Conservation (phyloP, 2,329 filamentous ascomycete genomes). For the Tolypocladium tropicale region DNA sequence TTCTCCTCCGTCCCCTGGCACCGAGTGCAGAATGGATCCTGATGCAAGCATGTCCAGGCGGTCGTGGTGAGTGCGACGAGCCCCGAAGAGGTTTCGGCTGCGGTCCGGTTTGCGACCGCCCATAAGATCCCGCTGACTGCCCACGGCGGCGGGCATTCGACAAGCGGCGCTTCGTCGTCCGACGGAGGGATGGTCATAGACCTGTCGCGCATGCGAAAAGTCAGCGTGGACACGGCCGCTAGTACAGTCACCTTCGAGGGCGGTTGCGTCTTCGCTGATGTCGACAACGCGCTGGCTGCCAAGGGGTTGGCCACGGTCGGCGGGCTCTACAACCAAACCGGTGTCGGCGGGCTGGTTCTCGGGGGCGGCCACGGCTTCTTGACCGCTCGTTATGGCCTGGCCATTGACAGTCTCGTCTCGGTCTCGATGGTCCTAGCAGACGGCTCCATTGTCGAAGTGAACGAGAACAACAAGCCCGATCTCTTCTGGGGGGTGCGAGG, state of each 20-base stretch:
- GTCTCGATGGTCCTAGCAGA: constrained; percentile 28
- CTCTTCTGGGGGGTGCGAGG: constrained; percentile 31
- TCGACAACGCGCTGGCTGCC: constrained; percentile 38
- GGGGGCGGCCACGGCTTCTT: constrained; percentile 51
- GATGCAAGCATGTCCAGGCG: constrained; percentile 16
- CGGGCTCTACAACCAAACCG: constrained; percentile 53
- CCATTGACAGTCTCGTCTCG: constrained; percentile 31
- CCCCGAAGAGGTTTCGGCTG: constrained; percentile 28
- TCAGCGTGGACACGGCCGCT: constrained; percentile 33
- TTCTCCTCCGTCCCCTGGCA: background rate
- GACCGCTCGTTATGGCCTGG: constrained; percentile 42
- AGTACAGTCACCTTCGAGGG: constrained; percentile 39
- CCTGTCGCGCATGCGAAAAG: constrained; percentile 36
- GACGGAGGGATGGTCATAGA: constrained; percentile 46
- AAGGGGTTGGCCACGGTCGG: constrained; percentile 48
- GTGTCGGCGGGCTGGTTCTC: constrained; percentile 47
- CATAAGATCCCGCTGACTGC: constrained; percentile 40
- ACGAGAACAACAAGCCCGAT: constrained; percentile 28
- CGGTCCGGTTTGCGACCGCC: constrained; percentile 31
- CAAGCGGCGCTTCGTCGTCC: constrained; percentile 35
- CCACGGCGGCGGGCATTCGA: constrained; percentile 46
- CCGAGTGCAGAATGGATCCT: background rate
- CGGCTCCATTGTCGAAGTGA: constrained; percentile 26
- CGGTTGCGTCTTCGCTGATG: constrained; percentile 41
- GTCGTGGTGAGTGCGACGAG: constrained; percentile 28